These are phyloP conservation scores for Botrytis paeoniae DNA, from an alignment of 2,329 filamentous ascomycete genomes.

Conservation along the genomic window DNA sequence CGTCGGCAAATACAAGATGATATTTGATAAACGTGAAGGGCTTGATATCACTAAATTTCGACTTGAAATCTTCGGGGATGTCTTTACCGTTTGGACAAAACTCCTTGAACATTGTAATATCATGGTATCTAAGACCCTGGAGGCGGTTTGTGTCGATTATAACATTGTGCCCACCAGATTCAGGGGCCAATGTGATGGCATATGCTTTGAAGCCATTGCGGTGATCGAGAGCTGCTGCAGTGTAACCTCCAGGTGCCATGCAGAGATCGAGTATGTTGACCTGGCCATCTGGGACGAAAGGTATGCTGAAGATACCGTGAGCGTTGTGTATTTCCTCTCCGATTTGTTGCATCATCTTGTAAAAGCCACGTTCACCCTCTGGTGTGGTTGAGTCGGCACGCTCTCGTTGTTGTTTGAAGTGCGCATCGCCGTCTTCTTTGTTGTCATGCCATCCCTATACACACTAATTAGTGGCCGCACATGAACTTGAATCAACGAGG, in stretches of 20 bases:
- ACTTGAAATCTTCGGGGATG: conserved; percentile 20
- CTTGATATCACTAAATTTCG: conserved; percentile 21
- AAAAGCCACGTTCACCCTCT: conserved; percentile 38
- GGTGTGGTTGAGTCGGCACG: conserved; percentile 39
- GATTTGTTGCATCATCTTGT: conserved; percentile 45
- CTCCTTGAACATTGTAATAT: conserved; percentile 30
- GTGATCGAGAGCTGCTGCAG: conserved; percentile 18
- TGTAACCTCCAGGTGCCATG: conserved; percentile 30
- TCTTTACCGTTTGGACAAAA: conserved; percentile 21
- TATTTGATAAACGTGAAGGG: conserved; percentile 30
- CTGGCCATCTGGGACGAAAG: neutral
- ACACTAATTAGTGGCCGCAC: neutral
- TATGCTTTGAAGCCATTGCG: conserved; percentile 17
- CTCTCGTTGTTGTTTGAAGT: conserved; percentile 43
- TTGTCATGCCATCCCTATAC: conserved; percentile 44
- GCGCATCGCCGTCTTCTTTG: conserved; percentile 43
- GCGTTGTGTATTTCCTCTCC: conserved; percentile 42
- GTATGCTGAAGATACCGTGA: conserved; percentile 20
- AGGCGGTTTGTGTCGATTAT: conserved; percentile 15
- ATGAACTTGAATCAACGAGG: neutral
- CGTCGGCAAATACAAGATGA: conserved; percentile 34
- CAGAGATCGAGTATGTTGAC: conserved; percentile 34
- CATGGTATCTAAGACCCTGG: conserved; percentile 5
- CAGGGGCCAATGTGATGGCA: conserved; percentile 27
- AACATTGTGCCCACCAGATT: conserved; percentile 29